Base-by-base conservation (phyloP, 306 rosid genomes). In the Dryas octopetala region DNA sequence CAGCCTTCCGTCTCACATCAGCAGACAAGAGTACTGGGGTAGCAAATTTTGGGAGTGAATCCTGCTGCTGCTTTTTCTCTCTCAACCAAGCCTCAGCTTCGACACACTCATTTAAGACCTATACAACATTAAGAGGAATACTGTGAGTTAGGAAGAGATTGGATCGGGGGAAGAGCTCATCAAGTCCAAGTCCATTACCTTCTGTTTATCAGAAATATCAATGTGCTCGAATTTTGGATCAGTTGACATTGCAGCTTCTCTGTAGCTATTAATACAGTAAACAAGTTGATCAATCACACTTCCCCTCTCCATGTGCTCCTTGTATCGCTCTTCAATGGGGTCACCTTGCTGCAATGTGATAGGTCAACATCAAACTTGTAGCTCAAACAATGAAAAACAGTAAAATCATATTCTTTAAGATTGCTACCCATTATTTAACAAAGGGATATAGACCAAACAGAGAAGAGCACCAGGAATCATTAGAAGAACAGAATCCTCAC, bases 21-120 rank as follows among this genome's bases (percentile, higher is more conserved):
- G 96, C 87, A 5, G 89, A 82, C 75, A 83, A 63, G 55, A 95
- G 97, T 16, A 84, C 93, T 23, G 99, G 97, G 26, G 70, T 76
- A 23, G 89, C 97, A 77, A 90, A 53, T 78, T 95, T 95, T 5
- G 97, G 97, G 43, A 90, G 97, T 3, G 81, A 74, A 62, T 85
- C 91, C 70, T 95, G 99, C 51, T 87, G 96, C 69, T 86, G 96
- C 81, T 57, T 74, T 78, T 89, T 95, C 87, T 87, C 97, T 84
- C 89, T 85, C 28, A 95, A 78, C 99, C 99, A 92, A 61, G 87
- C 86, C 78, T 95, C 99, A 26, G 99, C 97, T 65, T 88, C 97
- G 5, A 69, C 93, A 74, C 99, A 95, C 77, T 92, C 96, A 5
- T 59, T 90, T 49, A 92, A 5, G 67, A 95, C 97, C 99, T 95